Conservation (phyloP, 345 rosid species). For the Salix koriyanagi region DNA sequence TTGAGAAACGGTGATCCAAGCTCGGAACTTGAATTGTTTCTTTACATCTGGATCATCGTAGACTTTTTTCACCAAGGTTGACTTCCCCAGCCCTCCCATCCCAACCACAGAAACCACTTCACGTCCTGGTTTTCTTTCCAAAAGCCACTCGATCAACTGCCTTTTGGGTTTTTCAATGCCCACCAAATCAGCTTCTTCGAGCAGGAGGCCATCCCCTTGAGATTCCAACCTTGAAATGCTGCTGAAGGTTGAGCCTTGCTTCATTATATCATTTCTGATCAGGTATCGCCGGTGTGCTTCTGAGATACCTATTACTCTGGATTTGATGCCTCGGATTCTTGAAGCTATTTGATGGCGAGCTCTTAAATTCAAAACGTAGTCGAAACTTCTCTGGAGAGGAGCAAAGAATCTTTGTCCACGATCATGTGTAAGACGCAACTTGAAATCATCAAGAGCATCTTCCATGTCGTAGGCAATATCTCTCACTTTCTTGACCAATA, state of each 20-base stretch:
- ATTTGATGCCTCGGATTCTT: constrained; percentile 13
- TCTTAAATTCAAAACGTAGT: constrained; percentile 9
- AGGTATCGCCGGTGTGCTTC: constrained; percentile 12
- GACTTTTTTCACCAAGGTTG: constrained; percentile 12
- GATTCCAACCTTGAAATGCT: background rate
- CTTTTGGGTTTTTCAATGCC: constrained; percentile 20
- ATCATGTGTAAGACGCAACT: constrained; percentile 3
- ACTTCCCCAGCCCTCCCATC: constrained; percentile 20
- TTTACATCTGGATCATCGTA: constrained; percentile 13
- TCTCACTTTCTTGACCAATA: constrained; percentile 25
- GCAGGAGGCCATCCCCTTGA: constrained; percentile 25
- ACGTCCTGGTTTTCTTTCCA: background rate
- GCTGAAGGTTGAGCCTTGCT: background rate
- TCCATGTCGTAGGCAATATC: constrained; percentile 22
- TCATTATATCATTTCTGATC: constrained; percentile 12
- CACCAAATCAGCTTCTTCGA: constrained; percentile 21
- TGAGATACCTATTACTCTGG: constrained; percentile 1
- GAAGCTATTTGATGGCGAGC: constrained; percentile 24
- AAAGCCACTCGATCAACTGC: constrained; percentile 14
- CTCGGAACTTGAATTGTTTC: constrained; percentile 17
- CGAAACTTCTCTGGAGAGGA: background rate
- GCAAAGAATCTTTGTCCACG: background rate
- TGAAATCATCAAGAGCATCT: constrained; percentile 34
- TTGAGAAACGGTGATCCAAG: constrained; percentile 19
- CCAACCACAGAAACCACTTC: constrained; percentile 13